These are phyloP conservation scores for Gelatoporia subvermispora DNA, from an alignment of 768 basidiomycete genomes.

Conservation along the genomic window DNA sequence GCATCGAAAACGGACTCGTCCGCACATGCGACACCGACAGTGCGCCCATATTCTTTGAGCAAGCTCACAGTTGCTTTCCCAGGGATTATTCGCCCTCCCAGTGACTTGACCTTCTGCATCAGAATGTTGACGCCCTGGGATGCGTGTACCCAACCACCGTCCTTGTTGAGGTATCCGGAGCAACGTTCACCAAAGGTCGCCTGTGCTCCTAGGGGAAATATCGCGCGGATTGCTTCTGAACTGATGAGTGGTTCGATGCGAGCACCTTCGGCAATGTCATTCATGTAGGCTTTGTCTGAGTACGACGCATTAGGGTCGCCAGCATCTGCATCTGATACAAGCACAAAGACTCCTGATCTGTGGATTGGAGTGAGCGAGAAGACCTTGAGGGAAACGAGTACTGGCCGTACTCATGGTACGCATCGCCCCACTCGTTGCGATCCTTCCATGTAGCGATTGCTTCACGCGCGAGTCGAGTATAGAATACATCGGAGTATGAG, in stretches of 20 bases:
- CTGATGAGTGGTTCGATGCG: conserved; percentile 37
- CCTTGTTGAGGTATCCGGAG: conserved; percentile 65
- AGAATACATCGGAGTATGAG: conserved; percentile 66
- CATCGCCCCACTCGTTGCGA: conserved; percentile 58
- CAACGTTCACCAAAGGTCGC: conserved; percentile 31
- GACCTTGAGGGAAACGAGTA: background rate
- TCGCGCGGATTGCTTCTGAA: conserved; percentile 36
- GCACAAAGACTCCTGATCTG: conserved; percentile 67
- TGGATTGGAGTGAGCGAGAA: background rate
- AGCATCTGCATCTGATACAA: conserved; percentile 34
- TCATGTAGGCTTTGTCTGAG: conserved; percentile 49
- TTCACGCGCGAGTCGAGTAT: conserved; percentile 66
- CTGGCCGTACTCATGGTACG: conserved; percentile 76
- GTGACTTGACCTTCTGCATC: conserved; percentile 47
- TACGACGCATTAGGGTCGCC: conserved; percentile 29
- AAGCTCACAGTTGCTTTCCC: conserved; percentile 57
- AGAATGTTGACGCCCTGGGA: conserved; percentile 55
- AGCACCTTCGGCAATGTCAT: conserved; percentile 58
- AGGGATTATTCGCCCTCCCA: conserved; percentile 55
- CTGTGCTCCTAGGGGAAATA: conserved; percentile 41
- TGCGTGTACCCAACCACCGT: conserved; percentile 85
- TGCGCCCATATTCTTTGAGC: conserved; percentile 32
- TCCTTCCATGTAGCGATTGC: conserved; percentile 74
- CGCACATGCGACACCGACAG: conserved; percentile 56
- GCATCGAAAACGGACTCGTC: conserved; percentile 54